Evolutionary conservation across 192 early-diverging fungal genomes (phyloP).

Genomic region (Geranomyces michiganensis): DNA sequence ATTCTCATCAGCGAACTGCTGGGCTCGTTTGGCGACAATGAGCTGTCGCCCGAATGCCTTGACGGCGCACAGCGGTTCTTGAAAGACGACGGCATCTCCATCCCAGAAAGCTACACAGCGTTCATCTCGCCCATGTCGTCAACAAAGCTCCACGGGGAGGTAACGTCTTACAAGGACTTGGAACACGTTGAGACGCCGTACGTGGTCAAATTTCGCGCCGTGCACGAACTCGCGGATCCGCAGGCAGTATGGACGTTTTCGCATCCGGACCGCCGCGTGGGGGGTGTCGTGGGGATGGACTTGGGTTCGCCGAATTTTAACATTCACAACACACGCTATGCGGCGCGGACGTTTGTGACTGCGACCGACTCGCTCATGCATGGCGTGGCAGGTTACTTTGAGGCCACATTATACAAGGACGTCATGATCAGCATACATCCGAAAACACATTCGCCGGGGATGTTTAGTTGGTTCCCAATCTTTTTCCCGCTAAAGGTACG

Average conservation of each 20-base stretch:
- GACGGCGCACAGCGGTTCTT: slow-evolving; percentile 84
- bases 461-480: slow-evolving; percentile 99
- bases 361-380: slow-evolving; percentile 71
- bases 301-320: slow-evolving; percentile 61
- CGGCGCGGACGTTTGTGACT: slow-evolving; percentile 58
- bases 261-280: slow-evolving; percentile 56
- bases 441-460: slow-evolving; percentile 81
- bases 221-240: slow-evolving; percentile 67
- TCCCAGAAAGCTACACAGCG: slow-evolving; percentile 83
- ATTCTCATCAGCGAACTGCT: slow-evolving; percentile 95
- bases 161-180: slow-evolving; percentile 65
- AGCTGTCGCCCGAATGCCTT: slow-evolving; percentile 98
- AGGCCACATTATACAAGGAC: slow-evolving; percentile 84
- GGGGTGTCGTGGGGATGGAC: slow-evolving; percentile 12
- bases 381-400: slow-evolving; percentile 97
- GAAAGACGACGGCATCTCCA: slow-evolving; percentile 83
- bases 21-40: slow-evolving; percentile 98
- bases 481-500: slow-evolving; percentile 84
- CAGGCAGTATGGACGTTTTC: slow-evolving; percentile 79
- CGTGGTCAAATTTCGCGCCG: slow-evolving; percentile 93
- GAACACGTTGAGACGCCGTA: slow-evolving; percentile 88
- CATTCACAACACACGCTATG: slow-evolving; percentile 73
- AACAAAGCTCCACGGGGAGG: slow-evolving; percentile 76
- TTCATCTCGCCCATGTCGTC: slow-evolving; percentile 89
- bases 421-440: slow-evolving; percentile 84